phyloP scores from a whole-genome alignment of 1,284 basidiomycete genomes.

The Caloboletus inedulis region DNA sequence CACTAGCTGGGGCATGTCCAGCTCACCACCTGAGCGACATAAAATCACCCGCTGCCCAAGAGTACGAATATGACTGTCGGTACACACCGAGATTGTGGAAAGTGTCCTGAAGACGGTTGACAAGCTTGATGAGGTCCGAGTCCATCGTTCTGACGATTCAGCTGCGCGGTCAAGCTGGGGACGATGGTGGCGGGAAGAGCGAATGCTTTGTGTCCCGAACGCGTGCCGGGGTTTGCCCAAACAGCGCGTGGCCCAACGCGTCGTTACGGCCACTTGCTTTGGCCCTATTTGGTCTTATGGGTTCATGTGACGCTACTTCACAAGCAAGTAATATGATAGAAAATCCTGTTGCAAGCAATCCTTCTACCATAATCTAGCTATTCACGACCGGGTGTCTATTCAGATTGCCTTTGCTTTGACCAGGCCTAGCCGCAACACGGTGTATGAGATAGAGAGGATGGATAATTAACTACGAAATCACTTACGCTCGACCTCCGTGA shows the following conservation, averaged over 20 bases:
- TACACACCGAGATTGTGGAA: slow-evolving; percentile 75
- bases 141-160: slow-evolving; percentile 60
- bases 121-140: slow-evolving; percentile 90
- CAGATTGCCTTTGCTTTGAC: slow-evolving; percentile 71
- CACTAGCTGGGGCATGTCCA: slow-evolving; percentile 83
- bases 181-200: slow-evolving; percentile 9
- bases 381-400: slow-evolving; percentile 11
- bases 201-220: slow-evolving; percentile 8
- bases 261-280: slow-evolving; percentile 36
- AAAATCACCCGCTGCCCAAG: slow-evolving; percentile 17
- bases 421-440: slow-evolving; percentile 44
- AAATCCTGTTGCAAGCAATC: slow-evolving; percentile 6
- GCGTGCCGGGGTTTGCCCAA: slow-evolving; percentile 13
- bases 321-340: slow-evolving; percentile 2
- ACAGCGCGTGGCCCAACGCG: slow-evolving; percentile 31
- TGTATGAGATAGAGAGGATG: slow-evolving; percentile 12
- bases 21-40: slow-evolving; percentile 62
- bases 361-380: slow-evolving; percentile 31
- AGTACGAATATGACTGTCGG: slow-evolving; percentile 2
- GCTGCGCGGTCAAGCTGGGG: not conserved
- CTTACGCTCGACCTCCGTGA: slow-evolving; percentile 92
- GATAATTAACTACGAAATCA: slow-evolving; percentile 21
- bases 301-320: not conserved
- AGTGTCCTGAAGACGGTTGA: slow-evolving; percentile 93
- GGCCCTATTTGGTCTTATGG: slow-evolving; percentile 30